Base-by-base conservation (phyloP, 202 grass and related monocot genomes). In the Zoysia matrella region DNA sequence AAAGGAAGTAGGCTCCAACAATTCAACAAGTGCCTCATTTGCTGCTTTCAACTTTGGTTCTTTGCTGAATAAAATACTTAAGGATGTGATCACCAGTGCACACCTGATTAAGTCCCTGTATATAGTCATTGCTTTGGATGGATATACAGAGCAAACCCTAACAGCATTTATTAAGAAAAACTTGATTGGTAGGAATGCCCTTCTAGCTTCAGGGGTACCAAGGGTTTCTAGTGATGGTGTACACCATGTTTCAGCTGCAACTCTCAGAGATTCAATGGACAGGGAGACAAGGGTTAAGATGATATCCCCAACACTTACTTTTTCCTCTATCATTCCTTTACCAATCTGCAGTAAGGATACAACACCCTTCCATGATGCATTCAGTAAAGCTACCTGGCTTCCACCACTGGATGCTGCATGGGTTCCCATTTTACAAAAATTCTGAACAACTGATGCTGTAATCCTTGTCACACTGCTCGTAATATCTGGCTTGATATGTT, bases 111-210 rank as follows among this genome's bases (percentile, higher is more conserved):
- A 88, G 50, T 87, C 67, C 64, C 70, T 90, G 71, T 93, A 73
- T 74, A 91, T 86, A 80, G 8, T 30, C 79, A 93, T 69, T 43
- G 86, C 82, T 87, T 98, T 86, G 14, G 69, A 80, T 82, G 95
- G 90, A 75, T 88, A 98, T 64, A 80, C 80, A 43, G 88, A 91
- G 80, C 91, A 98, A 76, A 98, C 90, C 73, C 92, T 85, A 64
- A 93, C 80, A 87, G 90, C 88, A 91, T 98, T 98, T 73, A 95
- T 95, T 68, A 98, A 71, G 88, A 91, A 98, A 90, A 95, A 95
- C 60, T 93, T 98, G 77, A 98, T 98, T 71, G 92, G 95, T 82
- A 98, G 84, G 77, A 95, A 90, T 67, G 90, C 76, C 77, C 95
- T 93, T 93, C 86, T 98, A 66, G 92, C 92, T 81, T 93, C 95